These are phyloP conservation scores for Sindora glabra DNA, from an alignment of 306 rosid species.

Conservation along the genomic window DNA sequence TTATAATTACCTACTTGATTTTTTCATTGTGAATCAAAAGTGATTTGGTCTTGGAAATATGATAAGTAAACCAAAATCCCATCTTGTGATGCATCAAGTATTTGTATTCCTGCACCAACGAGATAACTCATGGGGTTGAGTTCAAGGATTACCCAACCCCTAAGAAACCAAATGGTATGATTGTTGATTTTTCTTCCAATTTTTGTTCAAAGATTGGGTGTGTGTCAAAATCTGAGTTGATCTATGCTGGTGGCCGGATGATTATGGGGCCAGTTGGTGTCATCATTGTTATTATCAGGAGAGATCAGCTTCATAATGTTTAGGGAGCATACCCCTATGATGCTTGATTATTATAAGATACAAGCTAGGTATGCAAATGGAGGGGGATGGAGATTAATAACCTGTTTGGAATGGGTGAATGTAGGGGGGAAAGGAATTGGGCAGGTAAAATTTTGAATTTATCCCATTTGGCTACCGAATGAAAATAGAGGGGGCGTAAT, in stretches of 20 bases:
- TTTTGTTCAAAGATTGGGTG: slow-evolving; percentile 92
- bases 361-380: too few relatives aligned
- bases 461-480: too few relatives aligned
- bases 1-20: too few relatives aligned
- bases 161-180: slow-evolving; percentile 29
- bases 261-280: slow-evolving; percentile 95
- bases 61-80: slow-evolving; percentile 79
- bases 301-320: slow-evolving; percentile 74
- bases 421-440: too few relatives aligned
- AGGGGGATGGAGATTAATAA: too few relatives aligned
- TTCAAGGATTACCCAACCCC: slow-evolving; percentile 72
- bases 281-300: slow-evolving; percentile 71
- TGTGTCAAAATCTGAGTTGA: slow-evolving; percentile 68
- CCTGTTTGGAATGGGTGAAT: too few relatives aligned
- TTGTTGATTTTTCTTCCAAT: slow-evolving; percentile 93
- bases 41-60: slow-evolving; percentile 87
- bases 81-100: slow-evolving; percentile 42
- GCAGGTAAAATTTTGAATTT: too few relatives aligned
- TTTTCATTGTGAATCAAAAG: slow-evolving; percentile 43
- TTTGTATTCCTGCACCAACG: slow-evolving; percentile 76
- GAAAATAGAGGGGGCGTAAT: too few relatives aligned
- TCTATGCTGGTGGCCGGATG: slow-evolving; percentile 94
- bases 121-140: slow-evolving; percentile 94
- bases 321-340: slow-evolving; percentile 60
- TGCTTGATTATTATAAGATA: slow-evolving; percentile 89